Evolutionary conservation across 192 early-diverging fungal genomes (phyloP).

Genomic region (Entophlyctis luteolus): DNA sequence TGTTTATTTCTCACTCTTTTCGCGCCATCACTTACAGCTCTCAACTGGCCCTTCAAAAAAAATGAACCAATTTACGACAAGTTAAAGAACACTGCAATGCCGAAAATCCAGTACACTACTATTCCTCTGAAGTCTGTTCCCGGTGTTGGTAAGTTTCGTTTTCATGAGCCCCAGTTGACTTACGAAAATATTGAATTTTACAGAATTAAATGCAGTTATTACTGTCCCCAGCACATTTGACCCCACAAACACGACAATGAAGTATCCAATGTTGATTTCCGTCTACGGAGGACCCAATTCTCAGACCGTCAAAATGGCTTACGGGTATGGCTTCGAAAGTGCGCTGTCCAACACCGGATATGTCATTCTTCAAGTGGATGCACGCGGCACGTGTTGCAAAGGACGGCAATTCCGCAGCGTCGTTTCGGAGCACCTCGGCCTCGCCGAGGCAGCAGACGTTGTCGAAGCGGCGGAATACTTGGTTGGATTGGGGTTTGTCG

Average conservation of each 20-base stretch:
- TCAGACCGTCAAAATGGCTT: conserved; percentile 54
- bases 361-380: conserved; percentile 60
- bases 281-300: conserved; percentile 87
- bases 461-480: conserved; percentile 74
- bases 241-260: conserved; percentile 42
- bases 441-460: conserved; percentile 80
- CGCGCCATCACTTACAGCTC: not conserved
- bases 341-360: conserved; percentile 43
- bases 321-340: conserved; percentile 34
- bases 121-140: conserved; percentile 28
- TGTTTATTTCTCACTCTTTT: no score
- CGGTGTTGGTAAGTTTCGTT: conserved; percentile 10
- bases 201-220: conserved; percentile 75
- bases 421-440: conserved; percentile 76
- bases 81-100: conserved; percentile 57
- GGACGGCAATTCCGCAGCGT: conserved; percentile 75
- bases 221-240: conserved; percentile 81
- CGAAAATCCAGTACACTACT: conserved; percentile 45
- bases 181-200: not conserved
- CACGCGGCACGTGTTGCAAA: conserved; percentile 82
- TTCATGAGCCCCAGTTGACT: conserved; percentile 14
- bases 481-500: conserved; percentile 67
- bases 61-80: conserved; percentile 49
- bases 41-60: conserved; percentile 12
- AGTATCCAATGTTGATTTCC: conserved; percentile 84